These are phyloP conservation scores for Endocalyx cinctus DNA, from an alignment of 2,329 filamentous ascomycete genomes.

Conservation along the genomic window DNA sequence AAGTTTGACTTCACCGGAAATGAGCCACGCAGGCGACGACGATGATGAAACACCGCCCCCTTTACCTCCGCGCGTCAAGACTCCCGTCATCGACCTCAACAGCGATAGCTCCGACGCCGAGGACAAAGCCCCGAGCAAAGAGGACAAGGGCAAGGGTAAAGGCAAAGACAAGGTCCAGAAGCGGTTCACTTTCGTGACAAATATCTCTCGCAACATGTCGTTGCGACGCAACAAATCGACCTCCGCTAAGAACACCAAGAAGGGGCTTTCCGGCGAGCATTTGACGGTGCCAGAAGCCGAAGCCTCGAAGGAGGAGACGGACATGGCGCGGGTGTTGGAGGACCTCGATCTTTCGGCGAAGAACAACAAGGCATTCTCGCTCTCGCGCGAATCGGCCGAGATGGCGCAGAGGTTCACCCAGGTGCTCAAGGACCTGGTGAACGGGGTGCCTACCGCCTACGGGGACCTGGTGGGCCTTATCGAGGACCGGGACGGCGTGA, in stretches of 20 bases:
- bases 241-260: too few relatives aligned
- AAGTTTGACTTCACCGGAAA: constrained; percentile 40
- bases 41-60: constrained; percentile 46
- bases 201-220: constrained; percentile 23
- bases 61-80: constrained; percentile 49
- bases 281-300: constrained; percentile 35
- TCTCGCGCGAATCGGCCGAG: constrained; percentile 79
- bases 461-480: constrained; percentile 69
- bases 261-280: too few relatives aligned
- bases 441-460: constrained; percentile 90
- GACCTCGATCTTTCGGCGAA: constrained; percentile 76
- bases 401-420: constrained; percentile 80
- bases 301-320: constrained; percentile 53
- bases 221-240: constrained; percentile 24
- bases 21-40: constrained; percentile 26
- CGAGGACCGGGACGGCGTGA: constrained; percentile 56
- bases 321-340: constrained; percentile 76
- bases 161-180: constrained; percentile 23
- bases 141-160: constrained; percentile 22
- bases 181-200: constrained; percentile 36
- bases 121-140: constrained; percentile 14
- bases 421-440: constrained; percentile 86
- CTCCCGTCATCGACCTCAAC: constrained; percentile 46
- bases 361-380: constrained; percentile 80
- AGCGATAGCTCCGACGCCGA: constrained; percentile 34